Conservation (phyloP, 257 asterid species). For the Ballota nigra region DNA sequence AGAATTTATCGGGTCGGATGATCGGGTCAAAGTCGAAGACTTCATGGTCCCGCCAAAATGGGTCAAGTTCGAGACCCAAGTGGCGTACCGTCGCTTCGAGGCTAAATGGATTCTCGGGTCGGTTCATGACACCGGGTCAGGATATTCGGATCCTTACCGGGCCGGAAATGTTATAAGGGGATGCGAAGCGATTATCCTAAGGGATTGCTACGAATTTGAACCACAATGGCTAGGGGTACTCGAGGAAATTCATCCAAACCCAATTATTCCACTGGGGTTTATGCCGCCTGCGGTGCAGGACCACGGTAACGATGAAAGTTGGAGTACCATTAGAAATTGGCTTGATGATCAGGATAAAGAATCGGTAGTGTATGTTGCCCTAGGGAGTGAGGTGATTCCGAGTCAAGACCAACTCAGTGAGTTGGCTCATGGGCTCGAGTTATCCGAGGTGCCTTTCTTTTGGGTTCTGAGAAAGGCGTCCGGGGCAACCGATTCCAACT, state of each 20-base stretch:
- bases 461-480: slow-evolving; percentile 39
- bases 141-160: slow-evolving; percentile 31
- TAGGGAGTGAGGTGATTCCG: slow-evolving; percentile 40
- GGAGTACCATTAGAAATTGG: slow-evolving; percentile 35
- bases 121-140: slow-evolving; percentile 18
- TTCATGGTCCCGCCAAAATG: slow-evolving; percentile 39
- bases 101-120: slow-evolving; percentile 18
- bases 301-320: not conserved
- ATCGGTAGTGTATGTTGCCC: slow-evolving; percentile 33
- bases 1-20: slow-evolving; percentile 16
- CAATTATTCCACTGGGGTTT: slow-evolving; percentile 32
- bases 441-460: slow-evolving; percentile 36
- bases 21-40: slow-evolving; percentile 27
- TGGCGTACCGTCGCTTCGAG: slow-evolving; percentile 24
- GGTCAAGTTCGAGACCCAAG: slow-evolving; percentile 27
- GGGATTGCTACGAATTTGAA: slow-evolving; percentile 36
- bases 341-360: slow-evolving; percentile 22
- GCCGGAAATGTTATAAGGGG: slow-evolving; percentile 9
- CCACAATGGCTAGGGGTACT: slow-evolving; percentile 32
- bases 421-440: slow-evolving; percentile 46
- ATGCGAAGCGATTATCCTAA: slow-evolving; percentile 16
- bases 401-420: slow-evolving; percentile 27
- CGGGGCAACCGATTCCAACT: not conserved
- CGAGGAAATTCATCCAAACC: slow-evolving; percentile 22
- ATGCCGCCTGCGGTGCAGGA: slow-evolving; percentile 34